Evolutionary conservation across 2,329 filamentous ascomycete genomes (phyloP).

Genomic region (Microcera coccophila): DNA sequence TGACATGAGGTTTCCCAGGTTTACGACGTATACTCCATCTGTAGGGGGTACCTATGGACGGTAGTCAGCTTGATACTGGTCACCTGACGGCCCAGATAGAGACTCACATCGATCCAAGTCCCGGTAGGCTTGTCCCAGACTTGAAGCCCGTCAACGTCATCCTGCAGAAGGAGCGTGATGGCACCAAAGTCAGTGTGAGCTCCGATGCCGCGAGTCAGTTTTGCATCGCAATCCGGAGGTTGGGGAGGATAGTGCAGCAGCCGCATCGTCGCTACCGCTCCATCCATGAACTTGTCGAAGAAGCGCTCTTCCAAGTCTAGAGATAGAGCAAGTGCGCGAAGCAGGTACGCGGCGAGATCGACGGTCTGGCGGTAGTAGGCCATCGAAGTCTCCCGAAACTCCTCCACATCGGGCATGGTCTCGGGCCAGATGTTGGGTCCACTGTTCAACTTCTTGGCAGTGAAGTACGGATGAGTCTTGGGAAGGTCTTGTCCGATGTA

Average conservation of each 20-base stretch:
- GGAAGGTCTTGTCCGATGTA: conserved; percentile 39
- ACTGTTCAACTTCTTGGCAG: conserved; percentile 38
- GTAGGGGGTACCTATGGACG: conserved; percentile 37
- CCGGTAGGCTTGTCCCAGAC: conserved; percentile 43
- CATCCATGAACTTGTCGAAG: conserved; percentile 42
- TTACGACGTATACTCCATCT: conserved; percentile 47
- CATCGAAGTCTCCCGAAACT: conserved; percentile 38
- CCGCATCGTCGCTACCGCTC: conserved; percentile 42
- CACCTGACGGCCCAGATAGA: not conserved
- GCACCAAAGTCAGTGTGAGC: conserved; percentile 56
- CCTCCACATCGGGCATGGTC: conserved; percentile 27
- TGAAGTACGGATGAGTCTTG: conserved; percentile 38
- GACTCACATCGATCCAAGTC: conserved; percentile 39
- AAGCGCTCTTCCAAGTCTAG: conserved; percentile 39
- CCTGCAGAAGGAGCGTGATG: conserved; percentile 53
- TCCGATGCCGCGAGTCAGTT: conserved; percentile 38
- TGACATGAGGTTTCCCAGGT: conserved; percentile 47
- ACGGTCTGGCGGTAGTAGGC: conserved; percentile 39
- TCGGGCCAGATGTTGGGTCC: conserved; percentile 44
- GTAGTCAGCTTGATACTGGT: not conserved
- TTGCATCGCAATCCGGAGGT: conserved; percentile 30
- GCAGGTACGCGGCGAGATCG: conserved; percentile 37
- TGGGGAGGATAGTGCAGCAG: conserved; percentile 49
- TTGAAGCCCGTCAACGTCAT: conserved; percentile 47
- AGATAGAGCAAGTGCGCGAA: conserved; percentile 40